Evolutionary conservation across 129 eudicot genomes (phyloP), one percentile per base, ranked within the genome.

Genomic region (Helichrysum umbraculigerum): DNA sequence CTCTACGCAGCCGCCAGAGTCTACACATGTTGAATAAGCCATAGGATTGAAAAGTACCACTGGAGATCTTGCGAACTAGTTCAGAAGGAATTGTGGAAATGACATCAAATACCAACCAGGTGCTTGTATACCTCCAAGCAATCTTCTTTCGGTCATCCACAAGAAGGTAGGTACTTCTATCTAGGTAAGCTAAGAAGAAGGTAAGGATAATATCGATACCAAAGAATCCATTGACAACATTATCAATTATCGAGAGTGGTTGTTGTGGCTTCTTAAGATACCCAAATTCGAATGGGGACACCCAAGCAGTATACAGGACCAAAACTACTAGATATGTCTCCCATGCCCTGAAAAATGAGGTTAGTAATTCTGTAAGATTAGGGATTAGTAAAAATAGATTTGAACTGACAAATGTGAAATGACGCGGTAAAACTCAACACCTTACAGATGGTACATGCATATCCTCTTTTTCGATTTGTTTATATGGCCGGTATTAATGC

Each of bases 1-100:
- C 98, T 87, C 98, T 88, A 35, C 96, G 87, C 39, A 94, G 85
- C 68, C 99, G 93, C 99, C 99, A 94, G 20, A 94, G 96, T 74
- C 98, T 91, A 75, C 85, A 91, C 98, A 93, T 93, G 81, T 90
- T 93, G 81, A 83, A 93, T 75, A 87, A 73, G 37, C 97, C 98
- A 90, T 93, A 93, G 10, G 81, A 44, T 33, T 75, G 89, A 39
- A 85, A 68, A 67, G 87, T 75, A 44, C 74, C 70, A 4, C 88
- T 86, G 30, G 86, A 85, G n/a, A 93, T 79, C 74, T 85, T 88
- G 22, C 63, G 75, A 42, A 85, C 85, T 10, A 88, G 76, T 84
- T 93, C 98, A 70, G 96, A 87, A 63, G 98, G 98, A 74, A 88
- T 80, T 9, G 91, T 88, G 73, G 98, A 93, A 74, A 90, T 84